phyloP scores from a whole-genome alignment of 345 rosid genomes.

The Aegle marmelos region DNA sequence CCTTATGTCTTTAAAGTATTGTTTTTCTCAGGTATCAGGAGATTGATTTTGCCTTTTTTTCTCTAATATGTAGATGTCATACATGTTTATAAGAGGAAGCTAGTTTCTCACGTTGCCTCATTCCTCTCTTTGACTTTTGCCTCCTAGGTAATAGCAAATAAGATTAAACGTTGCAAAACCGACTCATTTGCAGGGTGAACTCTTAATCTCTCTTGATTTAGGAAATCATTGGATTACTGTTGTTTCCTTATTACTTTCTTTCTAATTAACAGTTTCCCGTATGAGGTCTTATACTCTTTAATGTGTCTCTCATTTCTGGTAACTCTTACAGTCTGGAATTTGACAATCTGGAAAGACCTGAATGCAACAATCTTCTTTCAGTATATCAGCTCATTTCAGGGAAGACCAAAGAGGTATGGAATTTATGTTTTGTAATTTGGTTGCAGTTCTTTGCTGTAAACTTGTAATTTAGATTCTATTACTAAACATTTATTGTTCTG shows the following conservation, averaged over 20 bases:
- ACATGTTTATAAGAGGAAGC: not conserved
- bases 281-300: conserved; percentile 2
- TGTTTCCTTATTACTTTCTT: not conserved
- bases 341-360: conserved; percentile 90
- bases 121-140: conserved; percentile 1
- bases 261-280: not conserved
- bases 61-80: not conserved
- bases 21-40: not conserved
- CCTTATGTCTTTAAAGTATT: not conserved
- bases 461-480: too few relatives aligned
- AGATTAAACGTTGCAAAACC: conserved; percentile 92
- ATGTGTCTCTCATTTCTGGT: conserved; percentile 14
- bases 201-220: conserved; percentile 6
- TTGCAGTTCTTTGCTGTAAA: not conserved
- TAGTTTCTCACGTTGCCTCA: not conserved
- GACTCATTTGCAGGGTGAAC: conserved; percentile 70
- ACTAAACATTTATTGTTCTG: too few relatives aligned
- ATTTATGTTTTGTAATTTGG: conserved; percentile 1
- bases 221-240: not conserved
- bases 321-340: conserved; percentile 62
- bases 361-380: conserved; percentile 90
- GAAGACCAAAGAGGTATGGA: conserved; percentile 74
- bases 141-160: conserved; percentile 69
- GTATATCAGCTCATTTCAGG: conserved; percentile 79
- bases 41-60: not conserved